These are phyloP conservation scores for Fusarium sp. DNA, from an alignment of 2,329 filamentous ascomycete species.

Conservation along the genomic window DNA sequence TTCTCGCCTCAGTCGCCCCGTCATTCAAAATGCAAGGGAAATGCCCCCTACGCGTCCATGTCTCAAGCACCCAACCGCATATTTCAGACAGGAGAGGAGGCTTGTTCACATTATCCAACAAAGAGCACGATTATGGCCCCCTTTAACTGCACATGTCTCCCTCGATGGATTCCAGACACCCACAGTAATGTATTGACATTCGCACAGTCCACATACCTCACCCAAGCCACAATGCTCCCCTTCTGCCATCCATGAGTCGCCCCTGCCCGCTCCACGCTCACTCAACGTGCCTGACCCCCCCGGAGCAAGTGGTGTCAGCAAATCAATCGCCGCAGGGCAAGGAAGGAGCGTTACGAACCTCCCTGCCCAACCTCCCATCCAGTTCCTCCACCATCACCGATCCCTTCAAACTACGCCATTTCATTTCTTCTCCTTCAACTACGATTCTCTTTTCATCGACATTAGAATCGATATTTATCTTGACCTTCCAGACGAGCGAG, in stretches of 20 bases:
- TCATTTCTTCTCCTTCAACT: not conserved
- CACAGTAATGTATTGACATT: constrained; percentile 6
- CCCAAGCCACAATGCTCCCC: constrained; percentile 28
- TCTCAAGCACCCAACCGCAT: not conserved
- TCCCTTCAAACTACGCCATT: not conserved
- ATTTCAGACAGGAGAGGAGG: not conserved
- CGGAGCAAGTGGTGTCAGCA: constrained; percentile 26
- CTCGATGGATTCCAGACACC: constrained; percentile 6
- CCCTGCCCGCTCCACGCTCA: constrained; percentile 5
- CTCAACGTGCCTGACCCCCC: constrained; percentile 23
- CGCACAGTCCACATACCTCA: constrained; percentile 22
- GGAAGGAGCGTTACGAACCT: constrained; percentile 22
- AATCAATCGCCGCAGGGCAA: constrained; percentile 23
- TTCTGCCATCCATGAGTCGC: constrained; percentile 19
- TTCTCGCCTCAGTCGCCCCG: not conserved
- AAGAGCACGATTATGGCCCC: not conserved
- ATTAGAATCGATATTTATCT: not conserved
- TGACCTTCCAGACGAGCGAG: not conserved
- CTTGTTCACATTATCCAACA: not conserved
- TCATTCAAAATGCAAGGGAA: not conserved
- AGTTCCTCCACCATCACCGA: constrained; percentile 7
- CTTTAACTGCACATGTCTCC: not conserved
- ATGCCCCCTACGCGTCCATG: not conserved
- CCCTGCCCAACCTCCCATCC: constrained; percentile 31
- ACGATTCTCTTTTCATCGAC: not conserved